Conservation (phyloP, 2,329 filamentous ascomycete genomes). For the Paraconiothyrium brasiliense region DNA sequence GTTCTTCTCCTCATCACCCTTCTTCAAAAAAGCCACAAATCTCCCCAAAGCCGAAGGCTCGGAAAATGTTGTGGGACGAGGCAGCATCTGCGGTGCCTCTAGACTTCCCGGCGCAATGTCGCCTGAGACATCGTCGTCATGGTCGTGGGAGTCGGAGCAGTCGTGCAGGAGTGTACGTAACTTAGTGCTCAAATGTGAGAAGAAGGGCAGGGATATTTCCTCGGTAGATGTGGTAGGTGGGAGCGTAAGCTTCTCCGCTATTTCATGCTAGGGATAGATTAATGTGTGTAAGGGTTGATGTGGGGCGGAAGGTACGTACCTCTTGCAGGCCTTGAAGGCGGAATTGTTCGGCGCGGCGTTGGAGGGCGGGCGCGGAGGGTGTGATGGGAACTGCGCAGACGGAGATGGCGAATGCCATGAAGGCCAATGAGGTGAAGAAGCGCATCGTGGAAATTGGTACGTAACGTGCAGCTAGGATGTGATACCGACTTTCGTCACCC, state of each 20-base stretch:
- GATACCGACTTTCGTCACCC: neutral
- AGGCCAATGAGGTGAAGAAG: constrained; percentile 33
- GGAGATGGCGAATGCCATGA: constrained; percentile 36
- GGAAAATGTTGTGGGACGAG: constrained; percentile 29
- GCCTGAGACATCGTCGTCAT: constrained; percentile 44
- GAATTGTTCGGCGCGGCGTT: constrained; percentile 45
- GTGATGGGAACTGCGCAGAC: constrained; percentile 47
- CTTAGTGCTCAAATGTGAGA: constrained; percentile 32
- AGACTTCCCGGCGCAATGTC: constrained; percentile 48
- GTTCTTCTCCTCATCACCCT: constrained; percentile 28
- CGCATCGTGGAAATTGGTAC: constrained; percentile 35
- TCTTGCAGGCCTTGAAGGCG: constrained; percentile 46
- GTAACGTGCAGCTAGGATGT: constrained; percentile 2
- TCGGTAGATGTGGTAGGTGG: constrained; percentile 26
- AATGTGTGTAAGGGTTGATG: constrained; percentile 29
- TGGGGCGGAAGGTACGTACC: constrained; percentile 28
- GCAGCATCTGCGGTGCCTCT: constrained; percentile 45
- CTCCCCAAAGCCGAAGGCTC: constrained; percentile 29
- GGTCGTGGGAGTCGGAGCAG: constrained; percentile 28
- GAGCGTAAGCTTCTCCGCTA: constrained; percentile 41
- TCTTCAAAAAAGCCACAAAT: constrained; percentile 36
- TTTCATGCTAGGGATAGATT: constrained; percentile 42
- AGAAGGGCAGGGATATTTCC: constrained; percentile 24
- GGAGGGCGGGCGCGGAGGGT: constrained; percentile 43
- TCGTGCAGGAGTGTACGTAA: constrained; percentile 32